Evolutionary conservation across 148 eudicot species (phyloP), one percentile per base, ranked within the genome.

Genomic region (Camellia granthamiana): DNA sequence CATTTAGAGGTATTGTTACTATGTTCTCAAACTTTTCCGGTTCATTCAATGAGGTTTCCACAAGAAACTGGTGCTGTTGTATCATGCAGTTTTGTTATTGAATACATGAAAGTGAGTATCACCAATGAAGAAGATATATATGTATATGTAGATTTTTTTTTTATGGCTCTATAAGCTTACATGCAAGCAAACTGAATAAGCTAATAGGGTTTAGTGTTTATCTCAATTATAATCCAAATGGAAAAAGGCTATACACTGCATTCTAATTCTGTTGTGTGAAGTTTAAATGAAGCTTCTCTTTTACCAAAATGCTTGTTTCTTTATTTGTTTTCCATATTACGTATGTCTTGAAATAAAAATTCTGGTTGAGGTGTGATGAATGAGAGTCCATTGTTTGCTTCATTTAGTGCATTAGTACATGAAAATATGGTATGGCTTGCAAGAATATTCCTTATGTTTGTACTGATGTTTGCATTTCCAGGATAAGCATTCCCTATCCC

Each of bases 401-500:
- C 16, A 51, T 47, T 7, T 15, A 64, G 42, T 47, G 0, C 47
- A 5, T 61, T 42, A 6, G 41, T 14, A 49, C 58, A 47, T 64
- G 10, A 76, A 59, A 63, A 4, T 60, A 18, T 60, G 5, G 9
- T 21, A 43, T 68, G 65, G 38, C 38, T 30, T 23, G 64, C 19
- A 9, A 64, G 63, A 67, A 19, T 5, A 5, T 69, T 23, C 67
- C 30, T 60, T 61, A 16, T 41, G 71, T 54, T 47, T 78, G 44
- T 55, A 21, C 6, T 54, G 77, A 60, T 46, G 18, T 75, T 80
- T 30, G 41, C 66, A 49, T 66, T 55, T 75, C 82, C 85, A 89
- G 91, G 91, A 89, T 89, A 19, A 89, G 94, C 88, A 84, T 96
- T 70, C 99, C 99, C 9, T 93, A 96, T 79, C 99, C 99, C 42